Evolutionary conservation across 768 basidiomycete genomes (phyloP), one percentile per base, ranked within the genome.

Genomic region (Xerocomellus amylosporus): DNA sequence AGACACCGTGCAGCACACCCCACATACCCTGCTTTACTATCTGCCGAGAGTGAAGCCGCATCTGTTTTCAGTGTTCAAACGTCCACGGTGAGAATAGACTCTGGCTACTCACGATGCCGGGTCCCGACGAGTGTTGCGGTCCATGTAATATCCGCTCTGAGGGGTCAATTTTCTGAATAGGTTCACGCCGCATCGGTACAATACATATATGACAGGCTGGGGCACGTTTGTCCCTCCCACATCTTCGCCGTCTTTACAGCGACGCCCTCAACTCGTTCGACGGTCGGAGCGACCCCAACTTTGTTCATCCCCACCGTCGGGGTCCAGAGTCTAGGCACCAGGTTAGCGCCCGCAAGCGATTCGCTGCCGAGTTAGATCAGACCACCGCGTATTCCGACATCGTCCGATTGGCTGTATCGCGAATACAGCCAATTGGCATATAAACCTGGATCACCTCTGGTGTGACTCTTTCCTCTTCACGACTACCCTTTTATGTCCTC

Each of bases 401-500:
- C 60, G 55, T 63, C 43, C 34, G 57, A 62, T 24, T 24, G 24
- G 24, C 24, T 24, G 24, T 24, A 24, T 24, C 24, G 24, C 24
- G 24, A 24, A 24, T 58, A 59, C 49, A 20, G 8, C 50, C 19
- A 28, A 15, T 39, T 47, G 44, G 47, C 58, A 71, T 61, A 67
- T 63, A 67, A 59, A 30, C 37, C 48, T 36, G 28, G 46, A 26
- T 30, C 31, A n/a, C 19, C 46, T 46, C 30, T 12, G 4, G 46
- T 9, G 8, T 9, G 8, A 20, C 43, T 8, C 49, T 37, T 37
- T 26, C 39, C 13, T 17, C 28, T 22, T 45, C 12, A 37, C 52
- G 39, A 40, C 38, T 4, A 26, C 40, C 38, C 7, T 30, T 58
- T 49, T 13, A 71, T 71, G 71, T 36, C 49, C 57, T 34, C 51